Base-by-base conservation (phyloP, 2,329 filamentous ascomycete genomes). In the Colletotrichum euphorbiae region DNA sequence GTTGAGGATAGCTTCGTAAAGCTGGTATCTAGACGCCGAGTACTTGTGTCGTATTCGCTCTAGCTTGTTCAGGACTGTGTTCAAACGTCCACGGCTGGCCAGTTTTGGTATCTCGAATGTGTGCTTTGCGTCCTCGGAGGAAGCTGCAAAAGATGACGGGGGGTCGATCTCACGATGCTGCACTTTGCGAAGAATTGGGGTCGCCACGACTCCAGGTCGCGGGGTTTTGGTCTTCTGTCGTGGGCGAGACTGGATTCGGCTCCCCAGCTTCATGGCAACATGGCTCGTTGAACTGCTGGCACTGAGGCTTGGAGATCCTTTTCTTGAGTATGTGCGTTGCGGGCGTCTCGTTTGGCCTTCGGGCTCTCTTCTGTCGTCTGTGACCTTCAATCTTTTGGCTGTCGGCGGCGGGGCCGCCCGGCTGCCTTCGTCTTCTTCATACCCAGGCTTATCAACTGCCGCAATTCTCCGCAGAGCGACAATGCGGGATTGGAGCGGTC, bases 401-500 rank as follows among this genome's bases (percentile, higher is more conserved):
- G 65, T 21, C 12, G 17, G 52, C 24, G 45, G 52, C 38, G 38
- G 11, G 3, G 3, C 15, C 4, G 40, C 17, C 17, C 13, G 33
- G 7, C 21, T n/a, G 36, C 12, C 15, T 17, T 28, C 21, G 24
- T 8, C 45, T 11, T 58, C 24, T 13, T 31, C 33, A 4, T 12
- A 9, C 21, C 31, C 12, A 8, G 36, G 13, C 36, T 33, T 58
- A 24, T 73, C 69, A 50, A 77, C 70, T 56, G 73, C 43, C 58
- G 73, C 72, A 9, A 81, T 74, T 48, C 77, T 80, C 40, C 79
- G 78, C 6, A 85, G 72, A 2, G 77, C 73, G n/a, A 75, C 72
- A 24, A 85, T 71, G 9, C 83, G 80, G 7, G 80, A 78, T 33
- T 84, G 78, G 0, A 86, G 73, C 38, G 84, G 83, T 3, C 83